These are phyloP conservation scores for Mycena capillaripes DNA, from an alignment of 768 basidiomycete genomes.

Conservation along the genomic window DNA sequence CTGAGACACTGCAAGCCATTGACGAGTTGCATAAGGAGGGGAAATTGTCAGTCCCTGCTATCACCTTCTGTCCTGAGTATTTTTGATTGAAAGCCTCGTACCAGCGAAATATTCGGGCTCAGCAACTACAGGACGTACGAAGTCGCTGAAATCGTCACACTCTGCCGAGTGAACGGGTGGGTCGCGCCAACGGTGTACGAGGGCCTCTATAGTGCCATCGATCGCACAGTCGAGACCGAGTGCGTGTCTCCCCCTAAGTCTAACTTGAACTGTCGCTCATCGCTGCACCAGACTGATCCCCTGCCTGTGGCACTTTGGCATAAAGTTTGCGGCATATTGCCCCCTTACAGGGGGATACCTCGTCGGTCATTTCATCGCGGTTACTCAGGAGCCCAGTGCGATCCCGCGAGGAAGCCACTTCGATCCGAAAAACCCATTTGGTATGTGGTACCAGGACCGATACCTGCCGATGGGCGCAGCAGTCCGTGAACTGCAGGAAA, in stretches of 20 bases:
- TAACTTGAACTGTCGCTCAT: background rate
- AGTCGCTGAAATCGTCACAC: slow-evolving; percentile 62
- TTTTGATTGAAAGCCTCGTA: no score
- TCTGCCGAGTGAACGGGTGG: slow-evolving; percentile 59
- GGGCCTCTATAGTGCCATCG: slow-evolving; percentile 44
- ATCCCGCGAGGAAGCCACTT: slow-evolving; percentile 52
- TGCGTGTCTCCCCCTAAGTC: background rate
- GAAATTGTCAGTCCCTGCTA: slow-evolving; percentile 37
- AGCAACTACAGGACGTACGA: slow-evolving; percentile 65
- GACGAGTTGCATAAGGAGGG: slow-evolving; percentile 53
- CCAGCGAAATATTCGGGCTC: slow-evolving; percentile 61
- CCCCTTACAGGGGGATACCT: slow-evolving; percentile 62
- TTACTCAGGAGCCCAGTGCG: slow-evolving; percentile 28
- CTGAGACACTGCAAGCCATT: slow-evolving; percentile 55
- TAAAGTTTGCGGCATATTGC: slow-evolving; percentile 59
- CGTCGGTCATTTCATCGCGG: slow-evolving; percentile 54
- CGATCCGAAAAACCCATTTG: slow-evolving; percentile 49
- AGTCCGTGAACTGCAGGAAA: slow-evolving; percentile 49
- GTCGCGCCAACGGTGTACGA: slow-evolving; percentile 60
- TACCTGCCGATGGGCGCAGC: slow-evolving; percentile 56
- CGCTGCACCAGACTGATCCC: slow-evolving; percentile 53
- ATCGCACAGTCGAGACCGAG: slow-evolving; percentile 39
- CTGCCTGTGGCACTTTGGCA: slow-evolving; percentile 59
- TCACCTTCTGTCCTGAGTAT: background rate
- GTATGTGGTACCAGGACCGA: slow-evolving; percentile 56